These are phyloP conservation scores for Boletus subcaerulescens DNA, from an alignment of 768 basidiomycete genomes.

Conservation along the genomic window DNA sequence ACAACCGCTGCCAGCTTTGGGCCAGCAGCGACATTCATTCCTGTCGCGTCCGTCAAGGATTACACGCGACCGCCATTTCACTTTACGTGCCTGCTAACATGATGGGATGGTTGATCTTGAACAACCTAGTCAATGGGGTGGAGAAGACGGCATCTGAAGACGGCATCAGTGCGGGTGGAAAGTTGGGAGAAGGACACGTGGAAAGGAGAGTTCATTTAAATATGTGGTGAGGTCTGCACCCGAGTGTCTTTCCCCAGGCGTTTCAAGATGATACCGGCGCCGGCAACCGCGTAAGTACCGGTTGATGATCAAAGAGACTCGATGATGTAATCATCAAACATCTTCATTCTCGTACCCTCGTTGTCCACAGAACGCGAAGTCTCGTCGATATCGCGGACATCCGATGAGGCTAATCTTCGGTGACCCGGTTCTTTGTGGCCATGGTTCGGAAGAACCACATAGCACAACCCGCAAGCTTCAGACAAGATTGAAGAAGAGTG, in stretches of 20 bases:
- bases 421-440: constrained; percentile 97
- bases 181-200: background rate
- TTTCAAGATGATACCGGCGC: no score
- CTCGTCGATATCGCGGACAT: constrained; percentile 81
- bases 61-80: background rate
- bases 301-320: no score
- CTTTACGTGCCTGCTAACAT: constrained; percentile 63
- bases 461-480: constrained; percentile 65
- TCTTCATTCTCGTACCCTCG: constrained; percentile 22
- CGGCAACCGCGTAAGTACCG: no score
- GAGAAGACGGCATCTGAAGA: constrained; percentile 62
- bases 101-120: constrained; percentile 79
- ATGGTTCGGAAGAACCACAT: constrained; percentile 85
- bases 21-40: constrained; percentile 84
- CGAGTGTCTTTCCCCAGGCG: background rate
- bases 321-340: constrained; percentile 16
- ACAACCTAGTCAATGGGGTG: constrained; percentile 72
- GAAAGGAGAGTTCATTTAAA: background rate
- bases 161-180: constrained; percentile 46
- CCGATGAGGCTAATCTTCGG: constrained; percentile 65
- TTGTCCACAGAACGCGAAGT: constrained; percentile 74
- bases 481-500: constrained; percentile 88
- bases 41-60: constrained; percentile 10
- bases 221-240: background rate
- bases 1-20: constrained; percentile 83